phyloP scores from a whole-genome alignment of 2,329 filamentous ascomycete species.

The Fusarium sp. region DNA sequence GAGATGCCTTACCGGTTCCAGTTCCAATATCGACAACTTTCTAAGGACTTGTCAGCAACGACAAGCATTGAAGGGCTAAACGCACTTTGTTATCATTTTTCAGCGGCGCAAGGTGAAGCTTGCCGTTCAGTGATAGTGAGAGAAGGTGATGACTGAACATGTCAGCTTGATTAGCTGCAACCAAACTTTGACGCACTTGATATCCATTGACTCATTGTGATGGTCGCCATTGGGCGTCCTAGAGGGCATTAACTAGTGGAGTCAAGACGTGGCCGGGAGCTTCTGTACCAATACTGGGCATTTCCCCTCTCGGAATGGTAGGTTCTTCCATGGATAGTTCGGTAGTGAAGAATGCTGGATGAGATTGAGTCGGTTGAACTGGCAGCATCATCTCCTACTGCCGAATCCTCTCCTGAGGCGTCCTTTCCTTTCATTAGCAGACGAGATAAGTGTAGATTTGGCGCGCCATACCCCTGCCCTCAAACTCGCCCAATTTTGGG shows the following conservation, averaged over 20 bases:
- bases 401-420: accelerated
- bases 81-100: not conserved
- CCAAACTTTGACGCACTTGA: not conserved
- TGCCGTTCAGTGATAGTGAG: not conserved
- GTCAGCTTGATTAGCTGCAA: not conserved
- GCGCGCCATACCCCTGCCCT: not conserved
- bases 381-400: not conserved
- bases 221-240: conserved; percentile 10
- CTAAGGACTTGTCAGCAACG: not conserved
- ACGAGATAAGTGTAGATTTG: not conserved
- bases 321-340: conserved; percentile 7
- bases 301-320: conserved; percentile 6
- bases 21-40: not conserved
- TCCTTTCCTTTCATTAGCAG: not conserved
- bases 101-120: not conserved
- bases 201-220: conserved; percentile 20
- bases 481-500: conserved; percentile 13
- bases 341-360: not conserved
- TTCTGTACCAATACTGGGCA: not conserved
- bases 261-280: too few species aligned
- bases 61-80: not conserved
- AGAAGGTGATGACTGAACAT: not conserved
- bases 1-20: not conserved
- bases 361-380: conserved; percentile 11
- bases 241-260: too few species aligned